Conservation (phyloP, 192 early-diverging fungal species). For the Coemansia furcata region DNA sequence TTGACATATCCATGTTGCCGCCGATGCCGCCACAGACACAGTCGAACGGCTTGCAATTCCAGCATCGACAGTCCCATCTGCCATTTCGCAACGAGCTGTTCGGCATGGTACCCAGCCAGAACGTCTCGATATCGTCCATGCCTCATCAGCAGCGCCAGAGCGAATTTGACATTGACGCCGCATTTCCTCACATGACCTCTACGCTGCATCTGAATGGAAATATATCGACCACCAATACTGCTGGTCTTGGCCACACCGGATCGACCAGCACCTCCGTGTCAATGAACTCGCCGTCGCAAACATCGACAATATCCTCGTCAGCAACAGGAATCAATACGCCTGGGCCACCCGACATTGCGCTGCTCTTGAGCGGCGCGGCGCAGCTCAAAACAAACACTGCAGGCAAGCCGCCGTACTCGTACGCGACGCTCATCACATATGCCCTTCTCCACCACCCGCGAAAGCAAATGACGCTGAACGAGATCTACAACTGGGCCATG, state of each 20-base stretch:
- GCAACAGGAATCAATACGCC: background rate
- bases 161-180: slow-evolving; percentile 3
- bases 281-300: background rate
- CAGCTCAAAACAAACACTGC: slow-evolving; percentile 38
- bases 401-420: slow-evolving; percentile 78
- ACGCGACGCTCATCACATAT: slow-evolving; percentile 78
- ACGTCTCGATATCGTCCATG: background rate
- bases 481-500: slow-evolving; percentile 81
- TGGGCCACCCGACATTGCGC: slow-evolving; percentile 36
- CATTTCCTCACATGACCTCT: slow-evolving; percentile 4
- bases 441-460: slow-evolving; percentile 70
- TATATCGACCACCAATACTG: background rate
- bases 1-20: slow-evolving; percentile 12
- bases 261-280: background rate
- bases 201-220: background rate
- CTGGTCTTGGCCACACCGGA: background rate
- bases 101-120: background rate
- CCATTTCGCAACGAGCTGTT: background rate
- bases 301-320: background rate
- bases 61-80: background rate
- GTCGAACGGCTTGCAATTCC: slow-evolving; percentile 8
- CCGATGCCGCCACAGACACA: background rate
- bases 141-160: background rate
- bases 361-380: slow-evolving; percentile 47
- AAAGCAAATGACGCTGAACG: slow-evolving; percentile 75